Evolutionary conservation across 2,329 filamentous ascomycete species (phyloP).

Genomic region (Ophiocordyceps unilateralis): DNA sequence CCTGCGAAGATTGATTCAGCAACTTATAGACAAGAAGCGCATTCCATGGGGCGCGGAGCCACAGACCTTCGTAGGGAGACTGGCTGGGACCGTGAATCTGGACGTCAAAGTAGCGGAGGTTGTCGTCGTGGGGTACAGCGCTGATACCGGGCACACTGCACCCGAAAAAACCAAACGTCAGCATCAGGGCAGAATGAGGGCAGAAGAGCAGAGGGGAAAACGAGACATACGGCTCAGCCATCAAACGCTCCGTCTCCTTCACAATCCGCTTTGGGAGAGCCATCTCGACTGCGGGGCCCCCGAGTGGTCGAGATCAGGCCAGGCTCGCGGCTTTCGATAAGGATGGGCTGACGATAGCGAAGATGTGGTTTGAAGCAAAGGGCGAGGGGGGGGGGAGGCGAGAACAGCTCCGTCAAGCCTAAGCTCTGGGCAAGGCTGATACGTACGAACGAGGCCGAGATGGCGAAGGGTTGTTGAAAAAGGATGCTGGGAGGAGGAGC

Average conservation of each 20-base stretch:
- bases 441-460: too few relatives aligned
- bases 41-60: background rate
- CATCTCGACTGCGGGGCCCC: constrained; percentile 22
- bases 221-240: constrained; percentile 76
- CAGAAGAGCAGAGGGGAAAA: background rate
- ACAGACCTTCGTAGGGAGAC: constrained; percentile 80
- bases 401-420: too few relatives aligned
- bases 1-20: constrained; percentile 16
- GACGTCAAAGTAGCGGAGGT: constrained; percentile 95
- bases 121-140: constrained; percentile 89
- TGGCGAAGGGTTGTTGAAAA: too few relatives aligned
- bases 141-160: constrained; percentile 85
- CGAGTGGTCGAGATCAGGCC: background rate
- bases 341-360: too few relatives aligned
- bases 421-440: too few relatives aligned
- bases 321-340: background rate
- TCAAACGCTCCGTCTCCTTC: constrained; percentile 95
- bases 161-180: background rate
- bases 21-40: background rate
- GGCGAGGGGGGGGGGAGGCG: too few relatives aligned
- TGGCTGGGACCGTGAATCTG: constrained; percentile 83
- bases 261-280: constrained; percentile 90
- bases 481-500: background rate
- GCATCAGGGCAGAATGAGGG: background rate
- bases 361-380: too few relatives aligned